These are phyloP conservation scores for Austroboletus niveus DNA, from an alignment of 1,284 basidiomycete species.

Conservation along the genomic window DNA sequence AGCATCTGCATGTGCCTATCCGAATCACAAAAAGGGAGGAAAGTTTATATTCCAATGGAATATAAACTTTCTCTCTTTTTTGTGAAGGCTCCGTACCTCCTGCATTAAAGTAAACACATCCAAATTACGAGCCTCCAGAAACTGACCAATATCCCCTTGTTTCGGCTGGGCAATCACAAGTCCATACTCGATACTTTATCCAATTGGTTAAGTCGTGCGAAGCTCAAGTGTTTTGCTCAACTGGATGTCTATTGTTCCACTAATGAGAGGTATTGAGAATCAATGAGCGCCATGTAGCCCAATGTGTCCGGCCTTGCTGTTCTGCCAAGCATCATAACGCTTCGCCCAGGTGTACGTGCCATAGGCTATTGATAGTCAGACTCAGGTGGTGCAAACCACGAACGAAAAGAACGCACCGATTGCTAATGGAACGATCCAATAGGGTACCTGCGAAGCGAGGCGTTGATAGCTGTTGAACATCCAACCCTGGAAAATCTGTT, in stretches of 20 bases:
- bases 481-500: constrained; percentile 71
- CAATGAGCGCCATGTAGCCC: constrained; percentile 39
- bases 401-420: constrained; percentile 56
- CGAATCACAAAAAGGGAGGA: no score
- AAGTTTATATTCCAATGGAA: no score
- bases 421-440: constrained; percentile 78
- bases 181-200: background rate
- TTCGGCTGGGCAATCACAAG: background rate
- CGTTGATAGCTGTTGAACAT: constrained; percentile 87
- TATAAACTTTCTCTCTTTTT: no score
- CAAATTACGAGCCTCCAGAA: no score
- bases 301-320: constrained; percentile 80
- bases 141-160: no score
- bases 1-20: no score
- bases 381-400: background rate
- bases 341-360: constrained; percentile 84
- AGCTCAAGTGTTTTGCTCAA: background rate
- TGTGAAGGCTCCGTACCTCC: no score
- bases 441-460: constrained; percentile 71
- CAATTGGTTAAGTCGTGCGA: background rate
- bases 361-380: constrained; percentile 58
- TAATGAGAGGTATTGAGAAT: constrained; percentile 17
- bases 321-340: constrained; percentile 64
- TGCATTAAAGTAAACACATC: no score
- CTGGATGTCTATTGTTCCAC: constrained; percentile 15